phyloP scores from a whole-genome alignment of 805 yeast genomes.

The Candida oleophila region DNA sequence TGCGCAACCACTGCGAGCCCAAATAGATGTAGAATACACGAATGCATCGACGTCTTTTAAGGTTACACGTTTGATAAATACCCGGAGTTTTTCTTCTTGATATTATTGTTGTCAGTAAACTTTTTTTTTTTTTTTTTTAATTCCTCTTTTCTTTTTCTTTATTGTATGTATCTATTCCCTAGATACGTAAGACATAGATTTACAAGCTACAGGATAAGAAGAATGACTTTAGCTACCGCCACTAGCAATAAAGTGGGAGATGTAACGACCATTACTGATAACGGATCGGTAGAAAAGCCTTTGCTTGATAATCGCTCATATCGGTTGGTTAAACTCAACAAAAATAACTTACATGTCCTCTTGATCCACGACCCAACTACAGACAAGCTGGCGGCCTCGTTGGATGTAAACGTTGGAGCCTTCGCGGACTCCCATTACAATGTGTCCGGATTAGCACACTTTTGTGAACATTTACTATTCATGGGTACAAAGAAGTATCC shows the following conservation, averaged over 20 bases:
- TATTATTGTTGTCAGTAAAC: too few relatives aligned
- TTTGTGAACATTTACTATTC: constrained; percentile 26
- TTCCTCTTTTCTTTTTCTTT: too few relatives aligned
- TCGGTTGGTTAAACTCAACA: constrained; percentile 53
- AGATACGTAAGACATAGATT: neutral
- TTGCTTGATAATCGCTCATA: constrained; percentile 74
- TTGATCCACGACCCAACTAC: constrained; percentile 67
- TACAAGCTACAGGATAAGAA: neutral
- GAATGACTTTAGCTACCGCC: neutral
- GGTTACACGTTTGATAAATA: too few relatives aligned
- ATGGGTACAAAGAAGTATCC: constrained; percentile 69
- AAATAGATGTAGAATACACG: too few relatives aligned
- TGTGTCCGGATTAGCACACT: constrained; percentile 74
- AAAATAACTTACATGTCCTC: constrained; percentile 59
- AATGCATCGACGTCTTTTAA: too few relatives aligned
- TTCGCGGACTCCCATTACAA: constrained; percentile 61
- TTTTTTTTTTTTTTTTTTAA: too few relatives aligned
- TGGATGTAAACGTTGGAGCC: constrained; percentile 78
- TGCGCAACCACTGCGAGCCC: too few relatives aligned
- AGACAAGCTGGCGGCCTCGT: constrained; percentile 75
- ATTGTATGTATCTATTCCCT: neutral
- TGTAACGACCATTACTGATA: constrained; percentile 26
- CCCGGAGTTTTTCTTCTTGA: too few relatives aligned
- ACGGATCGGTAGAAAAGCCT: constrained; percentile 41
- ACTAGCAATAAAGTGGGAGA: neutral